phyloP scores from a whole-genome alignment of 371 early-diverging fungal species.

The Apophysomyces elegans region DNA sequence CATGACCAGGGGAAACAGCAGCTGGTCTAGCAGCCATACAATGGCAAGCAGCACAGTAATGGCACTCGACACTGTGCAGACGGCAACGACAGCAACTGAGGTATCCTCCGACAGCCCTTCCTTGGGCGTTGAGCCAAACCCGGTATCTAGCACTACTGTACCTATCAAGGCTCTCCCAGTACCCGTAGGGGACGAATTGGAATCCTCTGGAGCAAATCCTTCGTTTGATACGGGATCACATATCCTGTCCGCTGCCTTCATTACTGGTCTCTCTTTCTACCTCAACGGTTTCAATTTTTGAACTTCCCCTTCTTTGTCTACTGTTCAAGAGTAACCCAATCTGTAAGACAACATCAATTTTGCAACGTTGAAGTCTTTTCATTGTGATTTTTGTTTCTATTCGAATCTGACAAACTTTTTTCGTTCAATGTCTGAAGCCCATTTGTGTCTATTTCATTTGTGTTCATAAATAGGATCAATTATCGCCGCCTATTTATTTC shows the following conservation, averaged over 20 bases:
- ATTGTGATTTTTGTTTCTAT: too few species aligned
- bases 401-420: too few species aligned
- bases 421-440: too few species aligned
- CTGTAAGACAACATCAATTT: too few species aligned
- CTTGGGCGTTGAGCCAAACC: too few species aligned
- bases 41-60: not conserved
- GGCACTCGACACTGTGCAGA: not conserved
- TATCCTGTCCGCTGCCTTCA: not conserved
- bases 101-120: too few species aligned
- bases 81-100: too few species aligned
- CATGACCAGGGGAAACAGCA: not conserved
- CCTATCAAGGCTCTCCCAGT: conserved; percentile 3
- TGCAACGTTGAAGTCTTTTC: too few species aligned
- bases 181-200: not conserved
- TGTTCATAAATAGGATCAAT: too few species aligned
- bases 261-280: not conserved
- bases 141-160: not conserved
- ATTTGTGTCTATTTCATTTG: too few species aligned
- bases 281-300: conserved; percentile 3
- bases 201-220: conserved; percentile 9
- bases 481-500: too few species aligned
- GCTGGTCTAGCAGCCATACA: not conserved
- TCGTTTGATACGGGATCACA: conserved; percentile 10
- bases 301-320: not conserved
- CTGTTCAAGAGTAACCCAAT: too few species aligned